Conservation (phyloP, 352 stramenopile genomes). For the Phytophthora pisi region DNA sequence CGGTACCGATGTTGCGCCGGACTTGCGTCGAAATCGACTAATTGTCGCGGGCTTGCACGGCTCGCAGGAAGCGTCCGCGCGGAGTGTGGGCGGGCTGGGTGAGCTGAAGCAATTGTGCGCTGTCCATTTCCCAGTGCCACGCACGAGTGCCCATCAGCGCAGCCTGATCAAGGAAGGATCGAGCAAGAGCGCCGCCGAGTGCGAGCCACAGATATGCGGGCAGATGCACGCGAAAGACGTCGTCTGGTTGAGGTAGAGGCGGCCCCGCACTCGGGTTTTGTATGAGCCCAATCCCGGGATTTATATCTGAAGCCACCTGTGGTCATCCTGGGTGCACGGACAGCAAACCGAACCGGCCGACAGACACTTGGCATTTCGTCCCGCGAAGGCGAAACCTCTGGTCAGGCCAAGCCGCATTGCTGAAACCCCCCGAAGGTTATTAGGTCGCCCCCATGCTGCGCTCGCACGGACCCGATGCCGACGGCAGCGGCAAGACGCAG, state of each 20-base stretch:
- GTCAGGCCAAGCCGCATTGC: not conserved
- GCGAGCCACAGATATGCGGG: conserved; percentile 2
- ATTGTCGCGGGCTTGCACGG: not conserved
- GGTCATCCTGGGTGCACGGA: conserved; percentile 8
- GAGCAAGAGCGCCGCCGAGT: not conserved
- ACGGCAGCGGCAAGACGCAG: not conserved
- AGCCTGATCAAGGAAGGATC: not conserved
- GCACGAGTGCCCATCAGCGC: not conserved
- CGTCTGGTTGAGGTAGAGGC: not conserved
- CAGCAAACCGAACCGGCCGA: conserved; percentile 23
- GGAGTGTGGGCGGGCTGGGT: too few species aligned
- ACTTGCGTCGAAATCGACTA: conserved; percentile 18
- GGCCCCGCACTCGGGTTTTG: too few species aligned
- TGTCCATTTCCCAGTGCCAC: not conserved
- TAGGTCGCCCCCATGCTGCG: conserved; percentile 12
- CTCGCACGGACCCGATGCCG: conserved; percentile 11
- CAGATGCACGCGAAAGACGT: not conserved
- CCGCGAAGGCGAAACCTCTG: not conserved
- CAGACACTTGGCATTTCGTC: conserved; percentile 19
- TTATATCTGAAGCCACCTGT: conserved; percentile 15
- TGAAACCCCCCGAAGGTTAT: not conserved
- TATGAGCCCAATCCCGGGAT: conserved; percentile 17
- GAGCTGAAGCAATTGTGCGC: not conserved
- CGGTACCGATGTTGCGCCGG: not conserved
- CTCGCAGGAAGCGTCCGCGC: not conserved